phyloP scores from a whole-genome alignment of 176 grass and related monocot species.

The Olyra latifolia region DNA sequence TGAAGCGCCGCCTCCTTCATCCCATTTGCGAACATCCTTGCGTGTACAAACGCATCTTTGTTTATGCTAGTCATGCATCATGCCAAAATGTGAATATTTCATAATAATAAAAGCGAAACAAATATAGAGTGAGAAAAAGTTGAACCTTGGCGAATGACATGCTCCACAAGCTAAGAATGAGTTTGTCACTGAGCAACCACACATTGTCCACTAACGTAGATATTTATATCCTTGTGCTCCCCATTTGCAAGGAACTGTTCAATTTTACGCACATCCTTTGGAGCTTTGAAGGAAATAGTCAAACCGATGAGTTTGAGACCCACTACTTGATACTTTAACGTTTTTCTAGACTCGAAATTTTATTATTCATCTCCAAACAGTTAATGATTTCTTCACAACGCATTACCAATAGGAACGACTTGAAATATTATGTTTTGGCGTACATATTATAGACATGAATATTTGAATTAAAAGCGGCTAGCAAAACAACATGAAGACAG shows the following conservation, averaged over 20 bases:
- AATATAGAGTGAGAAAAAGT: constrained; percentile 3
- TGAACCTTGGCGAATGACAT: constrained; percentile 71
- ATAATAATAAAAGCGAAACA: not conserved
- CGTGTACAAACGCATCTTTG: constrained; percentile 16
- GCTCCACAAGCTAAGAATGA: constrained; percentile 91
- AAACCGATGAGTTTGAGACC: too few relatives aligned
- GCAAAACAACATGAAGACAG: too few relatives aligned
- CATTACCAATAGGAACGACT: constrained; percentile 55
- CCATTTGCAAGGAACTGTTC: constrained; percentile 70
- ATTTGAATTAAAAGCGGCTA: too few relatives aligned
- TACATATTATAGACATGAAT: too few relatives aligned
- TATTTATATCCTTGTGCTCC: too few relatives aligned
- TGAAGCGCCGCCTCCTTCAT: constrained; percentile 79
- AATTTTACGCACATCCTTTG: constrained; percentile 57
- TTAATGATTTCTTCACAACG: constrained; percentile 62
- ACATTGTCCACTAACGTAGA: constrained; percentile 64
- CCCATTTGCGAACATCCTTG: constrained; percentile 95
- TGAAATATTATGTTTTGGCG: too few relatives aligned
- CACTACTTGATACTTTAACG: too few relatives aligned
- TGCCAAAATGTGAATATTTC: constrained; percentile 11
- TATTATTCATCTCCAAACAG: constrained; percentile 43
- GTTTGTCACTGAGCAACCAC: constrained; percentile 64
- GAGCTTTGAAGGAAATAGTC: constrained; percentile 64
- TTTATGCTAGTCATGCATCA: not conserved
- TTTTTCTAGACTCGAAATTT: constrained; percentile 34